These are phyloP conservation scores for Kodamaea derodonti DNA, from an alignment of 1,139 yeast genomes.

Conservation along the genomic window DNA sequence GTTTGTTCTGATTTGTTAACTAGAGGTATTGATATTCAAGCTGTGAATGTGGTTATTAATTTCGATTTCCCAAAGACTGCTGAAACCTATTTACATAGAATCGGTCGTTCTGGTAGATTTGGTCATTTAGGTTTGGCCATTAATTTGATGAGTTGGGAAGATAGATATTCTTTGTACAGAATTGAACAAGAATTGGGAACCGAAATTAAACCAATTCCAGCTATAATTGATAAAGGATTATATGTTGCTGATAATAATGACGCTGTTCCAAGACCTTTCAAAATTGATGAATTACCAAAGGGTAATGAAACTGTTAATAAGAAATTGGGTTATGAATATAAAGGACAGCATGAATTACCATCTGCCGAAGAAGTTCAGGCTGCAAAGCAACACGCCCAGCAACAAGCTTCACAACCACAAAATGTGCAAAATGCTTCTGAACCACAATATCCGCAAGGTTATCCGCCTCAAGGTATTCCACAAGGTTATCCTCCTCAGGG, in stretches of 20 bases:
- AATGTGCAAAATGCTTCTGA: conserved; percentile 2
- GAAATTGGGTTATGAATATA: conserved; percentile 43
- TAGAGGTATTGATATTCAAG: conserved; percentile 98
- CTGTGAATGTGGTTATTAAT: conserved; percentile 95
- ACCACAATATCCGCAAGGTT: conserved; percentile 14
- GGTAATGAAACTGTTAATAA: conserved; percentile 40
- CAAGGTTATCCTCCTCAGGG: conserved; percentile 5
- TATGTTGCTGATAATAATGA: conserved; percentile 82
- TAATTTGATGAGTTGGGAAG: conserved; percentile 95
- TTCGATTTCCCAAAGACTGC: conserved; percentile 98
- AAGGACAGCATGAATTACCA: conserved; percentile 45
- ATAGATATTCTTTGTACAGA: conserved; percentile 86
- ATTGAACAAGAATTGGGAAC: conserved; percentile 98
- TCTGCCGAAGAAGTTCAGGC: conserved; percentile 10
- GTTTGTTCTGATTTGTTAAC: conserved; percentile 96
- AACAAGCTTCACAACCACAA: conserved; percentile 12
- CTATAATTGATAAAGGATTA: conserved; percentile 78
- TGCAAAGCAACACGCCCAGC: conserved; percentile 9
- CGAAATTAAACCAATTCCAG: conserved; percentile 94
- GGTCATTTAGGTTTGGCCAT: conserved; percentile 98
- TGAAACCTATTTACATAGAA: conserved; percentile 95
- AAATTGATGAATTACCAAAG: conserved; percentile 61
- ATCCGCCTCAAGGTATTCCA: conserved; percentile 12
- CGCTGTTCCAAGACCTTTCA: conserved; percentile 84
- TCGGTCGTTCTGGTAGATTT: conserved; percentile 98